phyloP scores from a whole-genome alignment of 108 stramenopile species.

The Nitzschia sp. region DNA sequence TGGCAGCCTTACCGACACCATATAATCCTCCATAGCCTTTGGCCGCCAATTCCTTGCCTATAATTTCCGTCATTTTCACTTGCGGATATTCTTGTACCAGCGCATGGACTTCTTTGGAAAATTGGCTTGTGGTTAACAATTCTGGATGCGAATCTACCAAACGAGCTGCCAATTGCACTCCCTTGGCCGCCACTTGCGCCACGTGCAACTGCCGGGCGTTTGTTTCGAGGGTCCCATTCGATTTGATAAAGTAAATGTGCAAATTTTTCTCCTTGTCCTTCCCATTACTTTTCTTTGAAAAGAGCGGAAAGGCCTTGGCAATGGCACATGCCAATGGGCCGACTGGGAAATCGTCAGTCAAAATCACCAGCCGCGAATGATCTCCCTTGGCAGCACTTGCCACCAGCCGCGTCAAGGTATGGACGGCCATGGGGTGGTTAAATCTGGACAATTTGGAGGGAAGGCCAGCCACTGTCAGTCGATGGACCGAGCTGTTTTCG shows the following conservation, averaged over 20 bases:
- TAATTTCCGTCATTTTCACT: constrained; percentile 36
- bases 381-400: background rate
- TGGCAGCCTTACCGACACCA: constrained; percentile 89
- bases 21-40: constrained; percentile 62
- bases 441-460: constrained; percentile 55
- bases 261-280: constrained; percentile 16
- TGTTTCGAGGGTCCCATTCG: constrained; percentile 16
- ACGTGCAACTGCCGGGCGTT: constrained; percentile 14
- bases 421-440: constrained; percentile 73
- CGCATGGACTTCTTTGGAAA: constrained; percentile 39
- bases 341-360: constrained; percentile 25
- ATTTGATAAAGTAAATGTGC: constrained; percentile 33
- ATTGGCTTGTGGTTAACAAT: constrained; percentile 48
- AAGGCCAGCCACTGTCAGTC: constrained; percentile 9
- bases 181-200: constrained; percentile 40
- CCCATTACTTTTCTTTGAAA: constrained; percentile 38
- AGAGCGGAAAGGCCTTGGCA: constrained; percentile 71
- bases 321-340: constrained; percentile 41
- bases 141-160: constrained; percentile 83
- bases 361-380: constrained; percentile 28
- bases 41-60: constrained; percentile 46
- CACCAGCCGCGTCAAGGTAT: constrained; percentile 58
- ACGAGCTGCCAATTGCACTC: constrained; percentile 62
- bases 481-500: constrained; percentile 14
- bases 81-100: background rate